phyloP scores from a whole-genome alignment of 2,329 filamentous ascomycete species.

The Pseudogymnoascus sp. region DNA sequence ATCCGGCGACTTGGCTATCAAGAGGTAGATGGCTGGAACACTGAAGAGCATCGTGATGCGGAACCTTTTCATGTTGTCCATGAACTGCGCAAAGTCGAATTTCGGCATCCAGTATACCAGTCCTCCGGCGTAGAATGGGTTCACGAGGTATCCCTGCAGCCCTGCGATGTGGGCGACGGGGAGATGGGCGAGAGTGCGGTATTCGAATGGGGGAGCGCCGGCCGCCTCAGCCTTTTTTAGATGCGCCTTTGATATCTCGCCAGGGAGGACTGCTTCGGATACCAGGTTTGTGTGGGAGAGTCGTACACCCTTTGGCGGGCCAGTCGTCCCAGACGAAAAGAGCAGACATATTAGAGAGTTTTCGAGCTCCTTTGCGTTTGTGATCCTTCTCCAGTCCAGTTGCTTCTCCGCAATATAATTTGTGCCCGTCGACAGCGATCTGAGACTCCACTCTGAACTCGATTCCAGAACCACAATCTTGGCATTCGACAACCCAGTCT shows the following conservation, averaged over 20 bases:
- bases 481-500: constrained; percentile 46
- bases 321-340: constrained; percentile 74
- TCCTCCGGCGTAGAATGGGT: constrained; percentile 39
- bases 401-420: constrained; percentile 33
- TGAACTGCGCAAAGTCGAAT: constrained; percentile 68
- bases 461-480: constrained; percentile 59
- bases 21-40: constrained; percentile 70
- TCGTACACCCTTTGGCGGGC: constrained; percentile 69
- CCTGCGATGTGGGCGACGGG: constrained; percentile 42
- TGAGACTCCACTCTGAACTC: constrained; percentile 38
- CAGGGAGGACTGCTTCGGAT: constrained; percentile 41
- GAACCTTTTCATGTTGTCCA: constrained; percentile 60
- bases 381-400: constrained; percentile 57
- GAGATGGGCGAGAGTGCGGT: constrained; percentile 38
- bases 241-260: constrained; percentile 28
- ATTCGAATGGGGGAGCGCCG: constrained; percentile 27
- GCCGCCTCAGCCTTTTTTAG: constrained; percentile 15
- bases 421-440: constrained; percentile 60
- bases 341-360: constrained; percentile 60
- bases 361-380: constrained; percentile 41
- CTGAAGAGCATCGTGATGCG: constrained; percentile 59
- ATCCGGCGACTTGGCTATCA: constrained; percentile 63
- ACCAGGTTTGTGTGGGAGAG: constrained; percentile 73
- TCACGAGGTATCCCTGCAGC: constrained; percentile 40
- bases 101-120: constrained; percentile 65